Evolutionary conservation across 2,329 filamentous ascomycete species (phyloP), one percentile per base, ranked within the genome.

Genomic region (Penicillium sp.): DNA sequence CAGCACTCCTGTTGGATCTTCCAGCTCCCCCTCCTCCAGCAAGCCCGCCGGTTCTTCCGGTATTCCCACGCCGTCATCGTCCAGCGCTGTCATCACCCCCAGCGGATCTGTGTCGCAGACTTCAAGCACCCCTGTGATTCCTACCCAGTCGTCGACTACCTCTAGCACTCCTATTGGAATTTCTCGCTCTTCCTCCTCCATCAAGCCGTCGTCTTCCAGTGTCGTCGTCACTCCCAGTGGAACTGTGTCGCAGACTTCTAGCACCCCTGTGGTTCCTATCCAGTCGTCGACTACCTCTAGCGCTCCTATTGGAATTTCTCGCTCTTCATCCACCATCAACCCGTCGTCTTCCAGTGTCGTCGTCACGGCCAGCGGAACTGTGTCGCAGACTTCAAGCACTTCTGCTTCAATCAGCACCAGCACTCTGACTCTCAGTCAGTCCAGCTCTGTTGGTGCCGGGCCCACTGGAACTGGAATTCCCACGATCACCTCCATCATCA

Each of bases 401-500:
- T 25, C 42, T 17, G 17, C n/a, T 4, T 51, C 49, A 8, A 17
- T 35, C n/a, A 37, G 38, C 31, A 20, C 37, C 37, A 41, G 50
- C 38, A 41, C 50, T n/a, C 37, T 25, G 3, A 10, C 35, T 12
- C 20, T 20, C 28, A 37, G 38, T n/a, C 45, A 38, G 35, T 56
- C 54, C 15, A 50, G 28, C 34, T 37, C 41, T 14, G 31, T 41
- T 5, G 37, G 25, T 34, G 25, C 34, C 28, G 52, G 55, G 25
- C 17, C 56, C 35, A 63, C 53, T 47, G 63, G 61, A 17, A 63
- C 25, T 25, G 58, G 50, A 28, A 50, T 59, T 2, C 37, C 42
- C 35, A 63, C 51, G 5, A 54, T 52, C 7, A 59, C 61, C 2
- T 57, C 66, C 17, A 50, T 60, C 20, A 53, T 62, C 14, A 58